Evolutionary conservation across 495 filamentous ascomycete species (phyloP).

Genomic region (Penicillium malachiteum): DNA sequence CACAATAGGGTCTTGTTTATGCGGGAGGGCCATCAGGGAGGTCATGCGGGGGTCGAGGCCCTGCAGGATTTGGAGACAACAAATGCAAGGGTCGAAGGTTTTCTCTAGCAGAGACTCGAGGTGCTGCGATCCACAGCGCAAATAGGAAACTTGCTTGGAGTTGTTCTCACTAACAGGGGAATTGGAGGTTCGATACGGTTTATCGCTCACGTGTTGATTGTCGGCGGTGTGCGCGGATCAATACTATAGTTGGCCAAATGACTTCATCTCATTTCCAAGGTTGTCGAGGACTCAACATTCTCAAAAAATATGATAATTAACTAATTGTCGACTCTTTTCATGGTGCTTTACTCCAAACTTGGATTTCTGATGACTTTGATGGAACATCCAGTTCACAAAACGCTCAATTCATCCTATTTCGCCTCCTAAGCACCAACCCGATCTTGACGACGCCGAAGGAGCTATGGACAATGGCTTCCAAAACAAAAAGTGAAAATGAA

Average conservation of each 20-base stretch:
- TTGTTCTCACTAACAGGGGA: constrained; percentile 16
- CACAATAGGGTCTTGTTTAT: constrained; percentile 59
- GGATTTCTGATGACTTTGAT: no score
- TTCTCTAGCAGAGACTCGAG: constrained; percentile 14
- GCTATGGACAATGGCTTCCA: constrained; percentile 29
- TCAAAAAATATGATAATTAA: no score
- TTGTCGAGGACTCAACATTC: not conserved
- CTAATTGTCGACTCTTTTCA: no score
- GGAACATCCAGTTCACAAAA: not conserved
- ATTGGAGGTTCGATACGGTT: constrained; percentile 18
- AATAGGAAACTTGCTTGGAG: constrained; percentile 4
- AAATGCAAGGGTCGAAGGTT: constrained; percentile 9
- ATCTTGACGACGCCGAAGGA: constrained; percentile 32
- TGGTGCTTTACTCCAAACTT: no score
- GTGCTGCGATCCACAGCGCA: constrained; percentile 8
- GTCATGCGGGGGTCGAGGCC: constrained; percentile 13
- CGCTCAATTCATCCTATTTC: constrained; percentile 15
- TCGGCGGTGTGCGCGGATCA: constrained; percentile 19
- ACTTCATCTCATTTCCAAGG: not conserved
- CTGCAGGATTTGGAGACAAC: not conserved
- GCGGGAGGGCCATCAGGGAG: constrained; percentile 32
- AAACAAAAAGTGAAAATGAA: constrained; percentile 10
- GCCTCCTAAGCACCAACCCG: constrained; percentile 24
- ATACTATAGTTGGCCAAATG: not conserved
- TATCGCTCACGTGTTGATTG: constrained; percentile 31